These are phyloP conservation scores for Russula emetica DNA, from an alignment of 768 basidiomycete species.

Conservation along the genomic window DNA sequence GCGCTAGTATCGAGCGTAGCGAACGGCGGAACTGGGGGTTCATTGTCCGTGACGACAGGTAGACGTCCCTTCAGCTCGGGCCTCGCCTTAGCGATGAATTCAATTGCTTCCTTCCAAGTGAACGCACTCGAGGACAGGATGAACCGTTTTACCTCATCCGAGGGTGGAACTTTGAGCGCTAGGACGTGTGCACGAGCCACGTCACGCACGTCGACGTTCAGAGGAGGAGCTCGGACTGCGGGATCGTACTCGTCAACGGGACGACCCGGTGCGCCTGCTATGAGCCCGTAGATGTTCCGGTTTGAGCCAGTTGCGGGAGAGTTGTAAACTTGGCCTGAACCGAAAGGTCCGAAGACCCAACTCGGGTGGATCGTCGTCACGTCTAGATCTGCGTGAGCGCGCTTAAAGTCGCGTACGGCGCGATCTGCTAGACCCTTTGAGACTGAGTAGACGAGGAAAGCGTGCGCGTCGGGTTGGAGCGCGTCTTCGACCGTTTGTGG, in stretches of 20 bases:
- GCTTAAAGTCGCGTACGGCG: constrained; percentile 31
- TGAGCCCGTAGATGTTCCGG: constrained; percentile 29
- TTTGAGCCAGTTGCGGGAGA: constrained; percentile 28
- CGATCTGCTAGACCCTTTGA: constrained; percentile 37
- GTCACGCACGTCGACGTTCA: constrained; percentile 34
- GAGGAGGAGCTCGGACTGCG: constrained; percentile 22
- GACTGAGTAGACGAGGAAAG: constrained; percentile 36
- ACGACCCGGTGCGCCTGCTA: constrained; percentile 24
- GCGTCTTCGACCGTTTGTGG: constrained; percentile 34
- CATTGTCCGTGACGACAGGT: constrained; percentile 19
- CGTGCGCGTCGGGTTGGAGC: constrained; percentile 26
- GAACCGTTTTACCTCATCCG: constrained; percentile 25
- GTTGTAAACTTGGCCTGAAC: constrained; percentile 28
- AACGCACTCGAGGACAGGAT: constrained; percentile 30
- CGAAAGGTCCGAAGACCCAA: constrained; percentile 32
- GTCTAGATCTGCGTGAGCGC: constrained; percentile 30
- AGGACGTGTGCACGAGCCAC: constrained; percentile 34
- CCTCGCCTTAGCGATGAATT: constrained; percentile 28
- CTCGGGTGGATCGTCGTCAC: constrained; percentile 33
- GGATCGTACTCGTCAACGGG: constrained; percentile 24
- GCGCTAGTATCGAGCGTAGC: constrained; percentile 4
- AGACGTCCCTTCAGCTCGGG: constrained; percentile 31
- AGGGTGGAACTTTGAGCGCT: constrained; percentile 29
- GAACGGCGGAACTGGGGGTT: background rate
- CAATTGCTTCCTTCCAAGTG: constrained; percentile 32